phyloP scores from a whole-genome alignment of 1,139 yeast species.

The Pichia sp. region DNA sequence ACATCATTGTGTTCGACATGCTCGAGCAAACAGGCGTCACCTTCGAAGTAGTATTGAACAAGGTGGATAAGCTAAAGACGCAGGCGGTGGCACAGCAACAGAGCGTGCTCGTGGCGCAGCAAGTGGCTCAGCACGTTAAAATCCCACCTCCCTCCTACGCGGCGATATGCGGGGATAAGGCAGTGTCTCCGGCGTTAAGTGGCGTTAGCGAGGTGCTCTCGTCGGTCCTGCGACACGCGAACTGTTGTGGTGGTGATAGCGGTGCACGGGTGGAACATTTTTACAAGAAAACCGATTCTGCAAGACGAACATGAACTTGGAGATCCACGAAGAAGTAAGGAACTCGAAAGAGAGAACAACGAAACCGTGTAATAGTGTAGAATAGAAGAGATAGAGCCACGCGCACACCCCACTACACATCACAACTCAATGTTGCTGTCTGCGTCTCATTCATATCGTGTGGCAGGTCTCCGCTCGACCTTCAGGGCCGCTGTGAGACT shows the following conservation, averaged over 20 bases:
- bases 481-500: neutral
- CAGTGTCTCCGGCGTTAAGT: too few species aligned
- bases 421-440: neutral
- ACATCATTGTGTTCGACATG: slow-evolving; percentile 43
- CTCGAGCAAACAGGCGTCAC: slow-evolving; percentile 51
- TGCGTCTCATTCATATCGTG: neutral
- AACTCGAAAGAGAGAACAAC: neutral
- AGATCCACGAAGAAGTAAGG: neutral
- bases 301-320: too few species aligned
- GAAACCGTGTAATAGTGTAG: neutral
- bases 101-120: slow-evolving; percentile 14
- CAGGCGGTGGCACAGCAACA: slow-evolving; percentile 21
- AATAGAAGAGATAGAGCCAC: neutral
- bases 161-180: neutral
- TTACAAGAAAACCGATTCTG: neutral
- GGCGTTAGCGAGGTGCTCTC: neutral
- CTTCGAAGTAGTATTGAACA: slow-evolving; percentile 71
- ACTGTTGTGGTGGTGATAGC: neutral
- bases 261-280: neutral
- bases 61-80: slow-evolving; percentile 46
- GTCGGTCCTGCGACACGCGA: neutral
- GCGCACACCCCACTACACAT: neutral
- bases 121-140: neutral
- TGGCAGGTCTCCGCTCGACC: neutral
- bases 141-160: neutral